phyloP scores from a whole-genome alignment of 2,329 filamentous ascomycete species.

The Aureobasidium musti region DNA sequence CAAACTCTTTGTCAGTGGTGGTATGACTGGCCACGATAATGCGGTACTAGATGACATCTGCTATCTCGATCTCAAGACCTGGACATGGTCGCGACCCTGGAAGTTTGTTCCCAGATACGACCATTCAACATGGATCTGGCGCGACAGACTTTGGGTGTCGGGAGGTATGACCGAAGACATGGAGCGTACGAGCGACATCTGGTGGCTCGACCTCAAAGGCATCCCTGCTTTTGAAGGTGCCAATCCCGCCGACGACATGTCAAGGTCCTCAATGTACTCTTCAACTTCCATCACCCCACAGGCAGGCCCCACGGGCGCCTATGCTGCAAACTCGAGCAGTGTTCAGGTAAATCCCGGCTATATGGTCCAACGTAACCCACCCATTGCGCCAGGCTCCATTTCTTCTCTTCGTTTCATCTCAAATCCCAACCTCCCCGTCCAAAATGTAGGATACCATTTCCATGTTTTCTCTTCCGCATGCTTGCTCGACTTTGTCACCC shows the following conservation, averaged over 20 bases:
- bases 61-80: constrained; percentile 95
- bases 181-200: constrained; percentile 94
- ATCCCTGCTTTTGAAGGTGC: constrained; percentile 70
- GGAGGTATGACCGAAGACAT: constrained; percentile 93
- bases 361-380: constrained; percentile 50
- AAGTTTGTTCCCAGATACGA: constrained; percentile 93
- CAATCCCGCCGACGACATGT: constrained; percentile 37
- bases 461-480: constrained; percentile 93
- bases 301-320: constrained; percentile 51
- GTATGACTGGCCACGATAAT: constrained; percentile 91
- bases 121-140: constrained; percentile 91
- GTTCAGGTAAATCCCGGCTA: constrained; percentile 57
- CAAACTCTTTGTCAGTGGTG: constrained; percentile 92
- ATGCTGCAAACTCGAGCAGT: constrained; percentile 71
- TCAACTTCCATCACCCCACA: constrained; percentile 39
- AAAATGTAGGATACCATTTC: constrained; percentile 90
- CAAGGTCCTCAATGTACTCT: constrained; percentile 32
- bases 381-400: constrained; percentile 77
- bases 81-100: constrained; percentile 96
- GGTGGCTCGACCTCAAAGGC: constrained; percentile 95
- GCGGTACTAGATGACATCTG: constrained; percentile 94
- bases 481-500: constrained; percentile 90
- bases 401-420: constrained; percentile 88
- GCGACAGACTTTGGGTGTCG: constrained; percentile 93
- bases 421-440: constrained; percentile 80